Conservation (phyloP, 768 basidiomycete species). For the Atractiella rhizophila region DNA sequence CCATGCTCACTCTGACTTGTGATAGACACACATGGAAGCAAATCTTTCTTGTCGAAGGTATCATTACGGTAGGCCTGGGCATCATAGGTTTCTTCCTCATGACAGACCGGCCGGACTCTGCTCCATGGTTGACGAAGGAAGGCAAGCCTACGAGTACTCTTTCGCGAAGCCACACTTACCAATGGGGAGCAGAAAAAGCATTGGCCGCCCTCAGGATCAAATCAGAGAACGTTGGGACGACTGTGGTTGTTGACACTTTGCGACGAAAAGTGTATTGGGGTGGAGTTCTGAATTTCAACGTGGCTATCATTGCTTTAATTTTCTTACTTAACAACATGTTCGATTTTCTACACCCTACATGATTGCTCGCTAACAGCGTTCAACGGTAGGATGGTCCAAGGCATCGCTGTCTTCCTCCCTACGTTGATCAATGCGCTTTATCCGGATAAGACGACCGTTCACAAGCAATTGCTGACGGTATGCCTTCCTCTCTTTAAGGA, state of each 20-base stretch:
- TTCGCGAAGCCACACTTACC: too few relatives aligned
- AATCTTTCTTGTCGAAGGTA: conserved; percentile 11
- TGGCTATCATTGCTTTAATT: conserved; percentile 9
- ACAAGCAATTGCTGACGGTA: conserved; percentile 14
- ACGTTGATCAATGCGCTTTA: conserved; percentile 17
- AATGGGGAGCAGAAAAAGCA: too few relatives aligned
- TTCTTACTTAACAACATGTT: conserved; percentile 18
- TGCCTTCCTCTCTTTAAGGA: not conserved
- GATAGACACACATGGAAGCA: not conserved
- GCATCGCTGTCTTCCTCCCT: conserved; percentile 4
- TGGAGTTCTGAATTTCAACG: conserved; percentile 8
- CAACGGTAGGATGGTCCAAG: conserved; percentile 5
- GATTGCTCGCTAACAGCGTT: too few relatives aligned
- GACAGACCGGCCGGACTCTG: conserved; percentile 6
- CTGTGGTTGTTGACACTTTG: conserved; percentile 13
- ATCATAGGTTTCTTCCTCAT: conserved; percentile 8
- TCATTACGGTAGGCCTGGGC: conserved; percentile 10
- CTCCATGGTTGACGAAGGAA: conserved; percentile 12
- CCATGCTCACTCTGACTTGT: not conserved
- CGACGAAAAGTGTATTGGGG: conserved; percentile 1
- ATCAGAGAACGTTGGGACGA: conserved; percentile 14
- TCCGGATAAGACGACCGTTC: conserved; percentile 9
- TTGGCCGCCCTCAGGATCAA: conserved; percentile 13
- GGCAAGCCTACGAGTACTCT: too few relatives aligned
- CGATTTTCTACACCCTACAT: too few relatives aligned